phyloP scores from a whole-genome alignment of 2,329 filamentous ascomycete genomes.

The Aspergillus viridinutans region DNA sequence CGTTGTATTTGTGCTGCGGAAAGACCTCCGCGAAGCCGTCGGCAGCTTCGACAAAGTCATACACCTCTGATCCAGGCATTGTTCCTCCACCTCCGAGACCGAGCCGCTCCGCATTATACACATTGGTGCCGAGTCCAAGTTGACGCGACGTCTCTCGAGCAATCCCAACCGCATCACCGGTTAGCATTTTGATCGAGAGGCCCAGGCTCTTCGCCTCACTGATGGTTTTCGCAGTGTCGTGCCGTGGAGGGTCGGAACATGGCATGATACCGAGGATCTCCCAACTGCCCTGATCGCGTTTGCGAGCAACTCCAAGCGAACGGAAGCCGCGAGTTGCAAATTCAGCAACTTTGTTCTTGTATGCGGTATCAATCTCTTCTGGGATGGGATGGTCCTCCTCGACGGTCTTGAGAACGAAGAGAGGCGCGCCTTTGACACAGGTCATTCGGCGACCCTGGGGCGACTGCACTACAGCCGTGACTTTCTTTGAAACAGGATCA shows the following conservation, averaged over 20 bases:
- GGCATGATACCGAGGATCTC: slow-evolving; percentile 95
- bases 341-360: slow-evolving; percentile 89
- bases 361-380: slow-evolving; percentile 71
- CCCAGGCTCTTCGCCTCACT: slow-evolving; percentile 83
- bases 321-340: slow-evolving; percentile 92
- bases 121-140: slow-evolving; percentile 85
- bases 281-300: slow-evolving; percentile 76
- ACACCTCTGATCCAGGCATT: slow-evolving; percentile 90
- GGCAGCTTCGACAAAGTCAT: slow-evolving; percentile 91
- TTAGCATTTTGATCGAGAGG: slow-evolving; percentile 93
- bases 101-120: slow-evolving; percentile 89
- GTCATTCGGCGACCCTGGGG: slow-evolving; percentile 77
- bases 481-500: slow-evolving; percentile 91
- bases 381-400: slow-evolving; percentile 78
- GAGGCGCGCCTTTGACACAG: slow-evolving; percentile 87
- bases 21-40: slow-evolving; percentile 95
- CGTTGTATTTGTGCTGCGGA: slow-evolving; percentile 92
- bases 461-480: slow-evolving; percentile 76
- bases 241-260: slow-evolving; percentile 84
- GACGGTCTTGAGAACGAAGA: slow-evolving; percentile 82
- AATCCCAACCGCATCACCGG: slow-evolving; percentile 90
- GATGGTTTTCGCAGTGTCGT: slow-evolving; percentile 87
- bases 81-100: slow-evolving; percentile 86
- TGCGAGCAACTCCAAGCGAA: slow-evolving; percentile 87
- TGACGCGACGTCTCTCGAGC: slow-evolving; percentile 87